Base-by-base conservation (phyloP, 2,329 filamentous ascomycete genomes). In the Pseudocercospora musae region DNA sequence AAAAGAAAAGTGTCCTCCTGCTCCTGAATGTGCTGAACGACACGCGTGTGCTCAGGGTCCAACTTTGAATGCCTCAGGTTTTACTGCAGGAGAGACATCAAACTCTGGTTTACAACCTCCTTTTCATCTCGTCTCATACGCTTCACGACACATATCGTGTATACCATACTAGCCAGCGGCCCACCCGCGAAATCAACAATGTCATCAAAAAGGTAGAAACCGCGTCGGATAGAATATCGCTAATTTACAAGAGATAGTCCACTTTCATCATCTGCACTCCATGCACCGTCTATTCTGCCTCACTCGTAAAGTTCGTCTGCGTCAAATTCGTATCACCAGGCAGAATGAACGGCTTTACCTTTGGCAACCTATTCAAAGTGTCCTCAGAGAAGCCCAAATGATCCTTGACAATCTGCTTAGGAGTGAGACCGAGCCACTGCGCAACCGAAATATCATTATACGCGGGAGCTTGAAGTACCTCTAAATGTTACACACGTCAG, bases 361-460 rank as follows among this genome's bases (percentile, higher is more conserved):
- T 75, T 10, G 74, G 75, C 59, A 79, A 58, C 4, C 68, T 69
- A 15, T 71, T 69, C 21, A 75, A 40, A 0, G 70, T 73, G 52
- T 72, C 69, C 25, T 75, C 71, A 25, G 62, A 67, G 48, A 74
- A 70, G 3, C 71, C 71, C 44, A 75, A 60, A 58, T 73, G 70
- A 48, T 74, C 73, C 65, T 72, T 71, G 20, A 79, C 74, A 37
- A 78, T 69, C 62, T 78, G 77, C 63, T 72, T 74, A 0, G 76
- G 76, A 52, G 77, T 79, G 25, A 86, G 72, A 0, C 83, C 84
- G 4, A 87, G 73, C 84, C 85, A 86, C 73, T 87, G 84, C 0
- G 81, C 80, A 4, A 85, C 80, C 59, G 79, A 82, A 60, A 86
- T 80, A 64, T 86, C 84, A 13, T 78, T 78, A 63, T 84, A 85